phyloP scores from a whole-genome alignment of 78 protist species.

The Guillardia theta region DNA sequence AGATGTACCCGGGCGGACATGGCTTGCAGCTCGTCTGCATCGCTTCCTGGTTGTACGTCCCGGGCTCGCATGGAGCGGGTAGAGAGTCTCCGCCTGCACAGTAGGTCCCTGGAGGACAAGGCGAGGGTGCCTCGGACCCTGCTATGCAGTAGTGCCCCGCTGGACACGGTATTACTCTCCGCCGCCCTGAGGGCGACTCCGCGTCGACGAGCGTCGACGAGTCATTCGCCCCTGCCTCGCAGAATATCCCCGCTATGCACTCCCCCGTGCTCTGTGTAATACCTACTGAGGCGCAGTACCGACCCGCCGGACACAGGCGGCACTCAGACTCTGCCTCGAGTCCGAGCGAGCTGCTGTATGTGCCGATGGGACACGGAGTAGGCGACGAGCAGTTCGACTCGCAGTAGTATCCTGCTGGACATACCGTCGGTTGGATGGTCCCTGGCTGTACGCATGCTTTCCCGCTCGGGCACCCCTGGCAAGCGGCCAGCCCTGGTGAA shows the following conservation, averaged over 20 bases:
- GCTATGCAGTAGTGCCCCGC: conserved; percentile 10
- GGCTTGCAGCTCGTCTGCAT: not conserved
- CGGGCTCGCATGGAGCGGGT: not conserved
- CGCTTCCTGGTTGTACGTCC: not conserved
- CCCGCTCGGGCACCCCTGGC: not conserved
- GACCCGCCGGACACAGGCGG: conserved; percentile 49
- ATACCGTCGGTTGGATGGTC: not conserved
- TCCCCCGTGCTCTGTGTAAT: not conserved
- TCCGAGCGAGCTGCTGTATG: conserved; percentile 5
- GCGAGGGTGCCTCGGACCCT: not conserved
- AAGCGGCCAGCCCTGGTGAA: not conserved
- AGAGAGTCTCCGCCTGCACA: not conserved
- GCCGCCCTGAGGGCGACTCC: not conserved
- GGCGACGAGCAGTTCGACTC: not conserved
- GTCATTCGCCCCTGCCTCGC: not conserved
- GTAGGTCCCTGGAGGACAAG: conserved; percentile 41
- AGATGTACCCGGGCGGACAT: not conserved
- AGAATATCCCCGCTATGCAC: conserved; percentile 55
- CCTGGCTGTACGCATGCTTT: not conserved
- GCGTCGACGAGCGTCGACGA: not conserved
- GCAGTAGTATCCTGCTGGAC: conserved; percentile 49
- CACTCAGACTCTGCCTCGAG: not conserved
- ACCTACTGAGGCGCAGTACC: conserved; percentile 20
- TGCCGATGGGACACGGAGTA: conserved; percentile 53
- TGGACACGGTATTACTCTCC: not conserved